These are phyloP conservation scores for Houttuynia cordata DNA, from an alignment of 164 flowering plant species.

Conservation along the genomic window DNA sequence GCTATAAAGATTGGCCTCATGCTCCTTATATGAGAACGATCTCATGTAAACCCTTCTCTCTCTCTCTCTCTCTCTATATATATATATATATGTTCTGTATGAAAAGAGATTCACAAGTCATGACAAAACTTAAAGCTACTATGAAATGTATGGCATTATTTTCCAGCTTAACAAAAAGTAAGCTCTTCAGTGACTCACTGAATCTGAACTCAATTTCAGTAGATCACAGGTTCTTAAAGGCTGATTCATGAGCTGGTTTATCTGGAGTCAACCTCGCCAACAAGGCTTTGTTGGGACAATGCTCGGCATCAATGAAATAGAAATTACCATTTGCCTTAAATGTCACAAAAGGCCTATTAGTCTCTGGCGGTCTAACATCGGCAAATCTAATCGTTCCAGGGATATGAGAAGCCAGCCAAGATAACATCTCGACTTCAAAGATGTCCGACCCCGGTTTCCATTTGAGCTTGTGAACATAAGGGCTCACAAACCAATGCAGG, in stretches of 20 bases:
- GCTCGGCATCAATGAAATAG: constrained; percentile 70
- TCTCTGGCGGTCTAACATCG: constrained; percentile 60
- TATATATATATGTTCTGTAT: no score
- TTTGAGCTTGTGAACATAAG: constrained; percentile 79
- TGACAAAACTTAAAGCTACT: not conserved
- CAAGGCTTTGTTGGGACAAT: constrained; percentile 85
- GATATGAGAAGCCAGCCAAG: constrained; percentile 65
- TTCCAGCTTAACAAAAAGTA: not conserved
- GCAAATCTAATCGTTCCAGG: constrained; percentile 69
- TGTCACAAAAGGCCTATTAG: constrained; percentile 71
- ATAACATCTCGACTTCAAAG: constrained; percentile 85
- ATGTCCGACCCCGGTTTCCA: constrained; percentile 91
- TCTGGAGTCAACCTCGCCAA: constrained; percentile 75
- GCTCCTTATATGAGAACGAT: no score
- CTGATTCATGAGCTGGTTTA: constrained; percentile 42
- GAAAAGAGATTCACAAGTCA: not conserved
- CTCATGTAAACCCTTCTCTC: no score
- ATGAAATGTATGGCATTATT: not conserved
- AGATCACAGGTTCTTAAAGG: constrained; percentile 68
- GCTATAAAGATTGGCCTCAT: no score
- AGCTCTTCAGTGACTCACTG: not conserved
- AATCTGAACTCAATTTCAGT: not conserved
- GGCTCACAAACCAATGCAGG: constrained; percentile 96
- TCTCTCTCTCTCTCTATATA: no score
- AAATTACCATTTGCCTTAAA: constrained; percentile 68